Base-by-base conservation (phyloP, 2,329 filamentous ascomycete genomes). In the Alternaria hordeiaustralica region DNA sequence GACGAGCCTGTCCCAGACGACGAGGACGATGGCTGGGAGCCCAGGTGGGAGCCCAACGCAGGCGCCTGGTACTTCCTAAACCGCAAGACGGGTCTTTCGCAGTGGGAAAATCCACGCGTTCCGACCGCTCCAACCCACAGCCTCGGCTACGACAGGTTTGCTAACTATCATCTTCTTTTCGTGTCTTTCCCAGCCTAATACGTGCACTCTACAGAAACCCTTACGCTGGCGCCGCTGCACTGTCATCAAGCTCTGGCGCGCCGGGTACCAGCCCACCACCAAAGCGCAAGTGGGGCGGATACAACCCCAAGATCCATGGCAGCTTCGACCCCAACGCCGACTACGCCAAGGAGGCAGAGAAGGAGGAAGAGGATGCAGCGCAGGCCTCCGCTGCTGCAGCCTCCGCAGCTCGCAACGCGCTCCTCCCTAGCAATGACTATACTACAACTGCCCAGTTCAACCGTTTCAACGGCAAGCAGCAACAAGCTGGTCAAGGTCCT, bases 241-340 rank as follows among this genome's bases (percentile, higher is more conserved):
- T 69, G 51, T 63, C 73, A 65, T 67, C 71, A 71, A 69, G 67
- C 60, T 67, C 72, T 61, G 76, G 71, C 41, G 74, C 75, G n/a
- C 76, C 77, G 43, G 75, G 73, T 55, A 74, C 76, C 57, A 72
- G 74, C 51, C 73, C 74, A 58, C 74, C 73, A 28, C 77, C 76
- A 23, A 65, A 77, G 77, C 74, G 70, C 70, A 81, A 58, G 82
- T 87, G 21, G 87, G 90, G 90, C 62, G 94, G 95, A 65, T 99
- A 99, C 83, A 97, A 98, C 77, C 96, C 96, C 1, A 92, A 93
- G 23, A 95, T 99, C 49, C 96, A 99, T 79, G 96, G 96, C 71
- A 92, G 94, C 82, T 99, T 97, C 83, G 96, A 99, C 75, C 94
- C 94, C 5, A 96, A 90, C 64, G 95, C 96, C n/a, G 92, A 94